Base-by-base conservation (phyloP, 2,329 filamentous ascomycete genomes). In the Tolypocladium ovalisporum region DNA sequence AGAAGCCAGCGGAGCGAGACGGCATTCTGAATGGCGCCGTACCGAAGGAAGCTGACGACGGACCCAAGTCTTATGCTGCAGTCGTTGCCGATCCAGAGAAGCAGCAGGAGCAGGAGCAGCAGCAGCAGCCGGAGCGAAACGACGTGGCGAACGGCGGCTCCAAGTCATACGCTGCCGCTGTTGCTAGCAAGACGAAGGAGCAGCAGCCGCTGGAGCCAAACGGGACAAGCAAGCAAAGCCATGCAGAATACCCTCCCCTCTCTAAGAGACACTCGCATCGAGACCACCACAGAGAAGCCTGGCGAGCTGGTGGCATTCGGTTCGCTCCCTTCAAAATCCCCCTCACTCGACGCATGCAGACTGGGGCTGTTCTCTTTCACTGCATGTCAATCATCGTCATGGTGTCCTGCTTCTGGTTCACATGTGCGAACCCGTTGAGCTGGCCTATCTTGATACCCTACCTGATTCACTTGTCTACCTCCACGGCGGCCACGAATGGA, bases 381-480 rank as follows among this genome's bases (percentile, higher is more conserved):
- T 89, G 84, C 60, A 79, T 89, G 63, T 84, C 81, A 57, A 87
- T 92, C 60, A 81, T 83, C n/a, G 73, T 83, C 29, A 80, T 83
- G 64, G 79, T 96, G 6, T 88, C 89, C 6, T 71, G 86, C 58
- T 97, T 97, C 77, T 96, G 96, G 77, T 88, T 95, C 67, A 83
- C 92, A 37, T 96, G 91, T 73, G 88, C 90, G 57, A 92, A 96
- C 57, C 94, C 94, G 1, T 76, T 97, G n/a, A 84, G 87, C 53
- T 99, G 94, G 94, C 93, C 93, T 2, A 73, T 87, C 47, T 68
- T 87, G 24, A 76, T 86, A 9, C 77, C 90, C 0, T 97, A 97
- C 66, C 79, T 96, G 47, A 79, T 97, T 58, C 89, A 95, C 68
- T 84, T 93, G 61, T 80, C 94, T 29, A 84, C 92, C 62, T 95